Base-by-base conservation (phyloP, 1,284 basidiomycete species). In the Rhodofomes roseus region DNA sequence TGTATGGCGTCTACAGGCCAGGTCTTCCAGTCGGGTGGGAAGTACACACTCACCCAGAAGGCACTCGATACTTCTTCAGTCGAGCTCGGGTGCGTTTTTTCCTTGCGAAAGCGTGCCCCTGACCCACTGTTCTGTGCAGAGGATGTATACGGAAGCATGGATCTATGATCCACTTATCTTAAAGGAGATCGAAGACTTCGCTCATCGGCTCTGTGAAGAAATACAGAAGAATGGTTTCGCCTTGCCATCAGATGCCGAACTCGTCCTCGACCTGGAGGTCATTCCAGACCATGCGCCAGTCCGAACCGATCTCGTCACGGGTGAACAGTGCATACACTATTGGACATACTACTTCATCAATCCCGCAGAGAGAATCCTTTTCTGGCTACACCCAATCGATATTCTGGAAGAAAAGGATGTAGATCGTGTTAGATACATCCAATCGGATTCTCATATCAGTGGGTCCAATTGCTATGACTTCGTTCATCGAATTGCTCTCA, bases 381-480 rank as follows among this genome's bases (percentile, higher is more conserved):
- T 73, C 51, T 73, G 71, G 71, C 44, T n/a, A n/a, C n/a, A n/a
- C n/a, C n/a, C n/a, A n/a, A n/a, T n/a, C n/a, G n/a, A n/a, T n/a
- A n/a, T n/a, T n/a, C n/a, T 72, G 3, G 57, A 70, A 1, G 46
- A 60, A 9, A 58, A 41, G 64, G 77, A 80, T 16, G 54, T 66
- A 20, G 58, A 52, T 46, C 20, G 18, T 22, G 60, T 56, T 79
- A 8, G 65, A 65, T 14, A 80, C 78, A 4, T 70, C 76, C 4
- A 66, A 8, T 73, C 72, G 8, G 61, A 69, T 2, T 69, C 71
- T 5, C 80, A 81, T 63, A 65, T 82, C 31, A 72, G 81, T 84
- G 63, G 50, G 78, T 70, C 6, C n/a, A n/a, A n/a, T 0, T 12
- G 44, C 14, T 37, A 16, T 40, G 34, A 20, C 2, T n/a, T 34